These are phyloP conservation scores for Pyropia yezoensis DNA, from an alignment of 23 red algal genomes.

Conservation along the genomic window DNA sequence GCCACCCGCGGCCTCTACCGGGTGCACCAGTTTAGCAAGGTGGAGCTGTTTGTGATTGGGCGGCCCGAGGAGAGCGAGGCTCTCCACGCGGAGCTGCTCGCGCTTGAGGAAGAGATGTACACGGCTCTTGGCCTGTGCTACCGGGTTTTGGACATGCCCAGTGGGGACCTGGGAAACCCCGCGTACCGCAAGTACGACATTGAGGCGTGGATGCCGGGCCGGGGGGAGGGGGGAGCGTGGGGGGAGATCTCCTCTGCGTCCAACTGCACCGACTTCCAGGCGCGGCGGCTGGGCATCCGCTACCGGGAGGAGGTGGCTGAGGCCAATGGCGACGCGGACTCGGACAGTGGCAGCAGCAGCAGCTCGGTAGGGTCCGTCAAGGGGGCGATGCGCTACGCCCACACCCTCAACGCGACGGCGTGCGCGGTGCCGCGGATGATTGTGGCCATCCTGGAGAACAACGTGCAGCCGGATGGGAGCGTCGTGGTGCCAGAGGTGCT, in stretches of 20 bases:
- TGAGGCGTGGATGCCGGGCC: constrained; percentile 99
- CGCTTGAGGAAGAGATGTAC: constrained; percentile 69
- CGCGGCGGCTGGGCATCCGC: constrained; percentile 83
- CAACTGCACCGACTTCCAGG: constrained; percentile 99
- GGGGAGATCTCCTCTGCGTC: constrained; percentile 89
- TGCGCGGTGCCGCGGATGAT: constrained; percentile 97
- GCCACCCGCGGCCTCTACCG: constrained; percentile 86
- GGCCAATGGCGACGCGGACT: constrained; percentile 12
- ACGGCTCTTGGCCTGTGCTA: constrained; percentile 72
- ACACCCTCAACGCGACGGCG: constrained; percentile 94
- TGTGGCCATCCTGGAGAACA: constrained; percentile 87
- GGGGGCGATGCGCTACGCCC: constrained; percentile 56
- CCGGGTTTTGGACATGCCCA: constrained; percentile 90
- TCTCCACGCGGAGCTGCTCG: constrained; percentile 69
- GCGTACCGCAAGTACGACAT: constrained; percentile 97
- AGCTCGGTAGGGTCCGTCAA: constrained; percentile 9
- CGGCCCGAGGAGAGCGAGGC: constrained; percentile 62
- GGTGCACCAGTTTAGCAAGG: constrained; percentile 98
- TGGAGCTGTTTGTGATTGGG: constrained; percentile 89
- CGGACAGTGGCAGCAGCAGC: constrained; percentile 46
- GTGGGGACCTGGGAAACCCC: constrained; percentile 85
- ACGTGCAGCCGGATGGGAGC: constrained; percentile 61
- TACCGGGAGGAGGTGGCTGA: constrained; percentile 47
- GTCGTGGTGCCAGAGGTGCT: constrained; percentile 74
- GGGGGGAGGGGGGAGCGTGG: constrained; percentile 17